A percentile compares a stretch with the other conserved stretches of the same genome.
phyloP scores from a whole-genome alignment of 2,329 filamentous ascomycete genomes.

The Colletotrichum chlorophyti region DNA sequence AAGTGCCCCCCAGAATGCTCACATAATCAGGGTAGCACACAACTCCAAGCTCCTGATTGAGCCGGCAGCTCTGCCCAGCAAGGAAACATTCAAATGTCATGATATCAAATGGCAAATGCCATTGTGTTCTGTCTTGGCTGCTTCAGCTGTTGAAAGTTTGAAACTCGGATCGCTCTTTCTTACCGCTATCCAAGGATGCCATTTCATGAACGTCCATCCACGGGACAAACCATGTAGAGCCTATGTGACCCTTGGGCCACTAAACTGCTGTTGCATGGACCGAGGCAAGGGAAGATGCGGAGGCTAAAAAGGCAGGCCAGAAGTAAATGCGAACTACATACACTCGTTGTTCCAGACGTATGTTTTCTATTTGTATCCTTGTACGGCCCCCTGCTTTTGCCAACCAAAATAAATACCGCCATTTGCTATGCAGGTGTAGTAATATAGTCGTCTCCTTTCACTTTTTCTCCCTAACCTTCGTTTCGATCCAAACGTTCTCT shows the following conservation, averaged over 20 bases:
- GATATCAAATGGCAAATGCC: background rate
- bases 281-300: slow-evolving; percentile 6
- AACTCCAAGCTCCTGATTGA: slow-evolving; percentile 3
- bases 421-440: background rate
- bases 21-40: slow-evolving; percentile 17
- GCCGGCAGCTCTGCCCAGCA: slow-evolving; percentile 9
- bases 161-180: background rate
- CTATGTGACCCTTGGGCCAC: background rate
- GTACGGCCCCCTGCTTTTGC: background rate
- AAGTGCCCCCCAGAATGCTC: background rate
- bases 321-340: slow-evolving; percentile 18
- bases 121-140: background rate
- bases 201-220: background rate
- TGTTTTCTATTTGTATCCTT: background rate
- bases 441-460: slow-evolving; percentile 2
- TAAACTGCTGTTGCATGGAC: background rate
- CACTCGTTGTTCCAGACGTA: slow-evolving; percentile 23
- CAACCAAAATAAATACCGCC: too few species aligned
- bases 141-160: background rate
- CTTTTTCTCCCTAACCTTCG: background rate
- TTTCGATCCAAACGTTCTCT: background rate
- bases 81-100: background rate
- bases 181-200: background rate
- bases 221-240: background rate
- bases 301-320: slow-evolving; percentile 15